These are phyloP conservation scores for Boletus rufocinnamomeus DNA, from an alignment of 768 basidiomycete species.

Conservation along the genomic window DNA sequence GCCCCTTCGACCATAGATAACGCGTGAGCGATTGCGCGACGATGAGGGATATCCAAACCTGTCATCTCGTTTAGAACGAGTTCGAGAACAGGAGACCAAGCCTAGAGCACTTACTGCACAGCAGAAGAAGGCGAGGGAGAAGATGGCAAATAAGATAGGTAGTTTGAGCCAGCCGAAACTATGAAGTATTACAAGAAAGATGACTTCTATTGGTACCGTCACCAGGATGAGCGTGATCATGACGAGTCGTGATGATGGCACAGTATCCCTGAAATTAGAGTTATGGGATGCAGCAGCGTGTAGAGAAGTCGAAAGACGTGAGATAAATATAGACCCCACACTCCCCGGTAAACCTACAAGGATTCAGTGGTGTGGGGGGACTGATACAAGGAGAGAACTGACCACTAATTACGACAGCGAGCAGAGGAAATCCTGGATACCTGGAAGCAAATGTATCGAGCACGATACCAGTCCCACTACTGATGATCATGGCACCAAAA, in stretches of 20 bases:
- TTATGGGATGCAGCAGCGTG: constrained; percentile 47
- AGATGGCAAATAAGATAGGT: constrained; percentile 64
- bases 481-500: constrained; percentile 87
- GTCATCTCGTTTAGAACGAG: constrained; percentile 3
- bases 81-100: constrained; percentile 1
- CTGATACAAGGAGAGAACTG: constrained; percentile 21
- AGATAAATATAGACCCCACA: constrained; percentile 89
- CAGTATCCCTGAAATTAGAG: constrained; percentile 10
- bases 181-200: constrained; percentile 69
- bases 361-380: background rate
- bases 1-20: constrained; percentile 72
- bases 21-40: constrained; percentile 68
- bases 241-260: constrained; percentile 51
- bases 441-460: constrained; percentile 86
- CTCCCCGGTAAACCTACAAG: constrained; percentile 76
- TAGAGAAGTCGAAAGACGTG: constrained; percentile 84
- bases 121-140: constrained; percentile 73
- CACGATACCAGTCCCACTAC: constrained; percentile 86
- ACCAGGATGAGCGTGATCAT: constrained; percentile 71
- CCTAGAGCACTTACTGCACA: constrained; percentile 58
- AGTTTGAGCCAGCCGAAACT: constrained; percentile 78
- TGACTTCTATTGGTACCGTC: constrained; percentile 76
- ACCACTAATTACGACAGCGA: constrained; percentile 90
- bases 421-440: constrained; percentile 84
- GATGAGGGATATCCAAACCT: constrained; percentile 73